Evolutionary conservation across 495 filamentous ascomycete species (phyloP).

Genomic region (Neurospora sp.): DNA sequence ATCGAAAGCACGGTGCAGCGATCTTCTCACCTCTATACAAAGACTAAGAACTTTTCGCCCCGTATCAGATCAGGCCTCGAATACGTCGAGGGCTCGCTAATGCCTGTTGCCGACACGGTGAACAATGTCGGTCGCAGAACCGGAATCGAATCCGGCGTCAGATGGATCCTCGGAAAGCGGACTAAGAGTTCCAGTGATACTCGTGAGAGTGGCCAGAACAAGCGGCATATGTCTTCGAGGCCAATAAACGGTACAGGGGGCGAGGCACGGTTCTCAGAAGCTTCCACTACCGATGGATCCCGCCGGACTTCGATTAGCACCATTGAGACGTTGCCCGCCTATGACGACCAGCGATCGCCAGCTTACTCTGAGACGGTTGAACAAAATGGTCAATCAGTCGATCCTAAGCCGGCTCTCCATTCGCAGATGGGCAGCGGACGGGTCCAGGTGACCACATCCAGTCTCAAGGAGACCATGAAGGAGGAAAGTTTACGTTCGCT

Average conservation of each 20-base stretch:
- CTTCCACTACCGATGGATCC: conserved; percentile 8
- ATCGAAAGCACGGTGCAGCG: conserved; percentile 71
- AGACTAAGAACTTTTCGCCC: conserved; percentile 78
- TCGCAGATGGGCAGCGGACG: conserved; percentile 28
- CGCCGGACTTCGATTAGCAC: conserved; percentile 39
- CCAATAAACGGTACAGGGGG: conserved; percentile 5
- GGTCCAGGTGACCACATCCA: conserved; percentile 73
- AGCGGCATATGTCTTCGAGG: conserved; percentile 53
- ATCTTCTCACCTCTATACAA: conserved; percentile 70
- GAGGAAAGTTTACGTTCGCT: conserved; percentile 70
- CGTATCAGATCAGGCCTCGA: conserved; percentile 75
- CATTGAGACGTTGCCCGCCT: conserved; percentile 64
- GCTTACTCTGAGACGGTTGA: conserved; percentile 48
- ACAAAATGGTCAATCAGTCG: background rate
- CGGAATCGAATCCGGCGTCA: conserved; percentile 70
- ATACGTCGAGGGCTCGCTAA: conserved; percentile 74
- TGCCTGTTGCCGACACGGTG: conserved; percentile 72
- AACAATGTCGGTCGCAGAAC: conserved; percentile 71
- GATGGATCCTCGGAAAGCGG: conserved; percentile 57
- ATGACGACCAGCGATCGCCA: conserved; percentile 65
- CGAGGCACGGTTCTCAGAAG: background rate
- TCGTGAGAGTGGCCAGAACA: conserved; percentile 41
- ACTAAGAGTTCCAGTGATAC: conserved; percentile 29
- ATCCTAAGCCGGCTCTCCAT: conserved; percentile 6
- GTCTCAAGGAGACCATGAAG: conserved; percentile 76